Base-by-base conservation (phyloP, 768 basidiomycete genomes). In the Mycena latifolia region DNA sequence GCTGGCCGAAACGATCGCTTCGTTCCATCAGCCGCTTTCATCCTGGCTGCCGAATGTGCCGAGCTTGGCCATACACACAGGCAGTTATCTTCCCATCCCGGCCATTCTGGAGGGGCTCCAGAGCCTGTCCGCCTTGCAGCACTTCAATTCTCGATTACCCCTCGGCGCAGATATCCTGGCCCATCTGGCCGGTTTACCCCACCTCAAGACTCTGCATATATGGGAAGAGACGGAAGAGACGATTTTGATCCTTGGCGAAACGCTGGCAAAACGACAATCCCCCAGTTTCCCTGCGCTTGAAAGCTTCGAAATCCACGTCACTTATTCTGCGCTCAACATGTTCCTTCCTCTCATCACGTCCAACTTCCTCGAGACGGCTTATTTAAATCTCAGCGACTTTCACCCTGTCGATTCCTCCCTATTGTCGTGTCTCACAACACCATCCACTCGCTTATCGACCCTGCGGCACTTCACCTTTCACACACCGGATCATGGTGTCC, bases 31-130 rank as follows among this genome's bases (percentile, higher is more conserved):
- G 18, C 58, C 47, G 4, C 48, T 60, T 22, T 51, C 58, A 28
- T 51, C 48, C 3, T 53, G 51, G 60, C 41, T 61, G 10, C 60
- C 60, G 15, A 51, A 61, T 53, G 51, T 61, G 27, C 41, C 28
- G 5, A 45, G 29, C 9, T 35, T 61, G 41, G n/a, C 20, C 12
- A 52, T 61, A 1, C 41, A 53, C 39, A 61, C 60, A 9, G 50
- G 51, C 1, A 24, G 14, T 12, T 24, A 14, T 25, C 24, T 46
- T 5, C 45, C 22, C 11, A 46, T 2, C 5, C 24, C 39, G 10
- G 22, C 15, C 8, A 52, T 61, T 4, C 20, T 61, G 43, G 39
- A 53, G 7, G 60, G 60, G 5, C 50, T 61, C 28, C 24, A 35
- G 24, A 43, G 41, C 46, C 39, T 53, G 29, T 45, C 51, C 17